Evolutionary conservation across 768 basidiomycete species (phyloP), one percentile per base, ranked within the genome.

Genomic region (Lyophyllum shimeji): DNA sequence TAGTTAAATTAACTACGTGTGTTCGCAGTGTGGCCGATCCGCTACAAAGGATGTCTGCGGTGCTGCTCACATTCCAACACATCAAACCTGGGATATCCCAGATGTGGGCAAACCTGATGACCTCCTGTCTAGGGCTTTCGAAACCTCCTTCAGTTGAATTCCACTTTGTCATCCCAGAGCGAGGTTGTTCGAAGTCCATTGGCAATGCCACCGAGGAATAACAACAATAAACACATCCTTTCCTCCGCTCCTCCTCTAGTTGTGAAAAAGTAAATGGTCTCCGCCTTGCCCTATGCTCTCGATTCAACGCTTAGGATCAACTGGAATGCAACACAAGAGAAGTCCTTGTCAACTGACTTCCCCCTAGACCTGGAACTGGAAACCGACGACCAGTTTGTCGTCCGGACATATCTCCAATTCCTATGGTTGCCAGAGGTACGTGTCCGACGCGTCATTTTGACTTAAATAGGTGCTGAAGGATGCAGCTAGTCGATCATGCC

Each of bases 381-480:
- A 61, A 72, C 76, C 0, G 73, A 79, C 17, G 85, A 83, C 17
- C 79, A 86, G 58, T 84, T 79, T 63, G 77, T 86, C 21, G 75
- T 74, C 2, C 76, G 85, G n/a, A 83, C 76, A 2, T 91, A 90
- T 67, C 79, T 88, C 44, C 87, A 90, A 62, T 89, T 86, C 60
- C 76, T 91, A 7, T 91, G 89, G 88, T 77, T 90, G 42, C 89
- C 89, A 45, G 82, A 90, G 72, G 89, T 89, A 60, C 50, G 69
- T 62, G 43, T 39, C 29, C 56, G 34, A 37, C 48, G 55, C 55
- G 45, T 34, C 25, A 29, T 27, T 18, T 18, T 29, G 13, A 15
- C 21, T 15, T 7, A n/a, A 27, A 33, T n/a, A 6, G 33, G 11
- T 53, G 15, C 44, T 42, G 24, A 23, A 46, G 20, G 31, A 24